phyloP scores from a whole-genome alignment of 2,329 filamentous ascomycete species.

The Thielaviopsis populi region DNA sequence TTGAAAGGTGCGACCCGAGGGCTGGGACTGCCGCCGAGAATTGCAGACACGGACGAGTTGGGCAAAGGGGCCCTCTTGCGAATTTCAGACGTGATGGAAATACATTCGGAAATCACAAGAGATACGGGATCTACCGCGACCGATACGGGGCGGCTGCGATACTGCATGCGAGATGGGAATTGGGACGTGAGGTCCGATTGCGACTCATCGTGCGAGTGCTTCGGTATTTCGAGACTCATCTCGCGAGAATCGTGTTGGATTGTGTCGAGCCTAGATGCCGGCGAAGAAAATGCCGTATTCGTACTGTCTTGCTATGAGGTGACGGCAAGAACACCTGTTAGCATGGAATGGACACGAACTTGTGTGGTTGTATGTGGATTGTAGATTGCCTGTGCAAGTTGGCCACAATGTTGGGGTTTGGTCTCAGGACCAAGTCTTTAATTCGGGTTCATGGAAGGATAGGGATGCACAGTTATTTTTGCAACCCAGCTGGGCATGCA shows the following conservation, averaged over 20 bases:
- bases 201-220: constrained; percentile 11
- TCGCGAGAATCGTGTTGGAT: constrained; percentile 2
- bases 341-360: not conserved
- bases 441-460: not conserved
- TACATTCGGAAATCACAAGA: constrained; percentile 95
- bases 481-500: not conserved
- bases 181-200: constrained; percentile 8
- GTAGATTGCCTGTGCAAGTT: constrained; percentile 15
- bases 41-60: constrained; percentile 90
- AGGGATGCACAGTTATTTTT: not conserved
- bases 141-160: constrained; percentile 48
- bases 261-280: not conserved
- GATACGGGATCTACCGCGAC: constrained; percentile 84
- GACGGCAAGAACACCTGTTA: not conserved
- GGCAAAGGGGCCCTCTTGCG: constrained; percentile 94
- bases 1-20: constrained; percentile 19
- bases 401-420: constrained; percentile 10
- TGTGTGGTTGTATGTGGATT: not conserved
- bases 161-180: constrained; percentile 36
- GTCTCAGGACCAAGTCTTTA: not conserved
- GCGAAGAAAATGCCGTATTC: not conserved
- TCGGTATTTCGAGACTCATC: constrained; percentile 8
- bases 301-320: not conserved
- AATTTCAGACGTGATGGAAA: constrained; percentile 94
- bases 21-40: constrained; percentile 59